Evolutionary conservation across 2,329 filamentous ascomycete species (phyloP), one percentile per base, ranked within the genome.

Genomic region (Blastomyces silverae): DNA sequence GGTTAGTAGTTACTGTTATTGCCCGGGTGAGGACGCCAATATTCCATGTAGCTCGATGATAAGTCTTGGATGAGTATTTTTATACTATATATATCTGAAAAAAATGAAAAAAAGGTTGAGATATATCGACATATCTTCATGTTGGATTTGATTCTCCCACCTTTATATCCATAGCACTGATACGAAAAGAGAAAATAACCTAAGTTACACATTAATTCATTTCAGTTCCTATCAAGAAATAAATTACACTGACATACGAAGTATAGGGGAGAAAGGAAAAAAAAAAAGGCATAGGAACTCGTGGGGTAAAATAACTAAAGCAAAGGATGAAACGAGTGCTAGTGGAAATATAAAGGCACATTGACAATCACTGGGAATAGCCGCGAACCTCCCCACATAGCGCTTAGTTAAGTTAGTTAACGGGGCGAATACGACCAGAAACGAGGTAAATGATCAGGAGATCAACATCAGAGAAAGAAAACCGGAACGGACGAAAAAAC

Each of bases 221-320:
- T 22, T 15, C 5, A 42, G 37, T n/a, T 37, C 31, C 37, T 56
- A 56, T 56, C 31, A 31, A 56, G 31, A 37, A 58, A 58, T 58
- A 42, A 44, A 58, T 58, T 58, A 58, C 37, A 58, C 37, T 7
- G 13, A 34, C 17, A 37, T 37, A n/a, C n/a, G n/a, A n/a, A n/a
- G n/a, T n/a, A 56, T 34, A 34, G 15, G 7, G 53, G 31, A 11
- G 28, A 3, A n/a, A 22, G 15, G 42, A 42, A 22, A 8, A 4
- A 15, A 42, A 58, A 25, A 39, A 20, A n/a, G 3, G 20, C 11
- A 2, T 13, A 11, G 37, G 8, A 39, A n/a, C 34, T 42, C 15
- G 20, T 11, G 17, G 28, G 52, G 7, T 10, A 15, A 22, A 58
- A 58, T n/a, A 42, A n/a, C 5, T 39, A 25, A 42, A 58, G 17